Conservation (phyloP, 2,329 filamentous ascomycete genomes). For the Paramyrothecium roridum region DNA sequence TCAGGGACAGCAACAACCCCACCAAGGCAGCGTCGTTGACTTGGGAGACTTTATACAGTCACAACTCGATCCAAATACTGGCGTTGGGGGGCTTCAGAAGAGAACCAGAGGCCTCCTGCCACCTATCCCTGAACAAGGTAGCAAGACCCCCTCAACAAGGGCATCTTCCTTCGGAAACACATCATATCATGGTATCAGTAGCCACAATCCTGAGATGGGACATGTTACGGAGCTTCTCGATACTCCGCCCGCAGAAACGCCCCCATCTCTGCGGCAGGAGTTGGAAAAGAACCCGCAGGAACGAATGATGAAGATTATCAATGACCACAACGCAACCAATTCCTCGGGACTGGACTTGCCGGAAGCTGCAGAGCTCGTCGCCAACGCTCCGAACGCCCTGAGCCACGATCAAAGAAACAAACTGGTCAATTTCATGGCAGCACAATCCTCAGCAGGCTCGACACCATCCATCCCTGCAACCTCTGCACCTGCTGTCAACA, state of each 20-base stretch:
- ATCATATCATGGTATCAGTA: constrained; percentile 17
- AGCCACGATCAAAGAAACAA: constrained; percentile 55
- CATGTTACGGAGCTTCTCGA: constrained; percentile 62
- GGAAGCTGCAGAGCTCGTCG: constrained; percentile 46
- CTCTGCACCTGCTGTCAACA: constrained; percentile 10
- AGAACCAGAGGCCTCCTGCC: constrained; percentile 52
- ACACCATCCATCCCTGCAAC: constrained; percentile 13
- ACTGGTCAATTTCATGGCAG: constrained; percentile 59
- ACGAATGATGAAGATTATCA: constrained; percentile 64
- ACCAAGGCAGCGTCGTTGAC: constrained; percentile 58
- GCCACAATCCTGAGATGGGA: constrained; percentile 44
- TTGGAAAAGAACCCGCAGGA: constrained; percentile 56
- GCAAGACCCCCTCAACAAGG: constrained; percentile 19
- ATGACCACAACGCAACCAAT: constrained; percentile 58
- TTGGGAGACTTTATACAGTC: constrained; percentile 56
- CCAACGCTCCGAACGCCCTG: constrained; percentile 51
- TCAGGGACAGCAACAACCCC: constrained; percentile 39
- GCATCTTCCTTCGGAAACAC: constrained; percentile 10
- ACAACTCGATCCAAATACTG: constrained; percentile 33
- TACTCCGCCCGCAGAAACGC: constrained; percentile 42
- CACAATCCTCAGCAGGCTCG: constrained; percentile 26
- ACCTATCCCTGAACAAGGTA: constrained; percentile 43
- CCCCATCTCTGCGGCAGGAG: constrained; percentile 52
- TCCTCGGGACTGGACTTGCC: constrained; percentile 48
- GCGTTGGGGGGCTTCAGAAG: constrained; percentile 43